A percentile compares a stretch with the other conserved stretches of the same genome.
Evolutionary conservation across 257 asterid species (phyloP).

Genomic region (Petrea volubilis): DNA sequence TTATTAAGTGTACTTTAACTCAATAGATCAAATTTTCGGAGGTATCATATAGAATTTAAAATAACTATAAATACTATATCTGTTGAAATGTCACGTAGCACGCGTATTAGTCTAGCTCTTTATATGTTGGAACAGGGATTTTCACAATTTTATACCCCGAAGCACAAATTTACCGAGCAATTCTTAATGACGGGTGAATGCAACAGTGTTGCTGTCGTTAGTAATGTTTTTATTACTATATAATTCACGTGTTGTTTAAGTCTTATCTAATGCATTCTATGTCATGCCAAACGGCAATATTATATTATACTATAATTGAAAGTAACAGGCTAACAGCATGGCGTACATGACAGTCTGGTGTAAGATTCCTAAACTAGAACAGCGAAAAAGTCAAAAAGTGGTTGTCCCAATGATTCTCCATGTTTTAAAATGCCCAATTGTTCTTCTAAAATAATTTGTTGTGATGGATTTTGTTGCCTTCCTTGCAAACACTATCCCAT

Average conservation of each 20-base stretch:
- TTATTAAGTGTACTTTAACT: no score
- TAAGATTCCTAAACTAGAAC: background rate
- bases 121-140: background rate
- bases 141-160: background rate
- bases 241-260: background rate
- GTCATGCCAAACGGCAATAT: background rate
- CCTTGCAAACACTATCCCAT: conserved; percentile 14
- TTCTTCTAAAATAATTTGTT: conserved; percentile 7
- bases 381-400: conserved; percentile 7
- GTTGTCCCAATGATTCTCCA: background rate
- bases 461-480: conserved; percentile 14
- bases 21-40: no score
- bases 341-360: background rate
- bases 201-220: conserved; percentile 4
- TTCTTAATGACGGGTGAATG: background rate
- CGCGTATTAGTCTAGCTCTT: no score
- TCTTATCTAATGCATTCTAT: background rate
- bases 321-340: background rate
- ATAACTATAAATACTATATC: no score
- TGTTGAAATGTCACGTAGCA: no score
- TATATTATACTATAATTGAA: background rate
- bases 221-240: background rate
- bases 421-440: background rate
- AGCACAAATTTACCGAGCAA: background rate
- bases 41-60: no score